Conservation (phyloP, 148 eudicot genomes). For the Fagopyrum esculentum region DNA sequence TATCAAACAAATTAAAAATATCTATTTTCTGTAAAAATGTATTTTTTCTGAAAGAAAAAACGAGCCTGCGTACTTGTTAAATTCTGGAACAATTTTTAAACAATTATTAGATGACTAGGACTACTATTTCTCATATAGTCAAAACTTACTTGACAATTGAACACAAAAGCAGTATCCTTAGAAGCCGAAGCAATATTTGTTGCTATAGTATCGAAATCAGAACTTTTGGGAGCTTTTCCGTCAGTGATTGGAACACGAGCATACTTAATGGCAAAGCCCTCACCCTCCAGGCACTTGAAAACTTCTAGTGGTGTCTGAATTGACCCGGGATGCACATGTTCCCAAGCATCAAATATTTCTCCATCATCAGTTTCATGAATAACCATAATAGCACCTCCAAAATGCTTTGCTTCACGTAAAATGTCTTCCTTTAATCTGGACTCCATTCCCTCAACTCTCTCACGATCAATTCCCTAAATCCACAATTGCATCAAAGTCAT, state of each 20-base stretch:
- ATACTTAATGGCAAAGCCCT: slow-evolving; percentile 79
- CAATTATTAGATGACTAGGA: not conserved
- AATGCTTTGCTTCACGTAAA: slow-evolving; percentile 71
- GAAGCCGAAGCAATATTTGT: slow-evolving; percentile 64
- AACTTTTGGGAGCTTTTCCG: slow-evolving; percentile 97
- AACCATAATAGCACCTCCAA: slow-evolving; percentile 87
- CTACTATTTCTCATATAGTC: slow-evolving; percentile 1
- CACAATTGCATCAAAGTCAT: not conserved
- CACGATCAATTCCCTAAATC: slow-evolving; percentile 81
- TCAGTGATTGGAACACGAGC: slow-evolving; percentile 99
- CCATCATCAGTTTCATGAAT: slow-evolving; percentile 87
- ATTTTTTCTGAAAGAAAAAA: too few species aligned
- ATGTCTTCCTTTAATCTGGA: slow-evolving; percentile 86
- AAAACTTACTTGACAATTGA: slow-evolving; percentile 81
- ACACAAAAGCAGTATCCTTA: slow-evolving; percentile 88
- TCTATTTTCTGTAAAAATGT: too few species aligned
- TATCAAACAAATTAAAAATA: too few species aligned
- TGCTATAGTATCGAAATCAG: slow-evolving; percentile 83
- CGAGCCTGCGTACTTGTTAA: not conserved
- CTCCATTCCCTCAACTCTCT: slow-evolving; percentile 92
- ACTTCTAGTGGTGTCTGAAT: slow-evolving; percentile 91
- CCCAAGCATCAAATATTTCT: slow-evolving; percentile 89
- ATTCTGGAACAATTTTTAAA: not conserved
- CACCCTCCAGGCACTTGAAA: slow-evolving; percentile 58
- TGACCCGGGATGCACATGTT: slow-evolving; percentile 50